Conservation (phyloP, 352 stramenopile species). For the Pythium dissimile region DNA sequence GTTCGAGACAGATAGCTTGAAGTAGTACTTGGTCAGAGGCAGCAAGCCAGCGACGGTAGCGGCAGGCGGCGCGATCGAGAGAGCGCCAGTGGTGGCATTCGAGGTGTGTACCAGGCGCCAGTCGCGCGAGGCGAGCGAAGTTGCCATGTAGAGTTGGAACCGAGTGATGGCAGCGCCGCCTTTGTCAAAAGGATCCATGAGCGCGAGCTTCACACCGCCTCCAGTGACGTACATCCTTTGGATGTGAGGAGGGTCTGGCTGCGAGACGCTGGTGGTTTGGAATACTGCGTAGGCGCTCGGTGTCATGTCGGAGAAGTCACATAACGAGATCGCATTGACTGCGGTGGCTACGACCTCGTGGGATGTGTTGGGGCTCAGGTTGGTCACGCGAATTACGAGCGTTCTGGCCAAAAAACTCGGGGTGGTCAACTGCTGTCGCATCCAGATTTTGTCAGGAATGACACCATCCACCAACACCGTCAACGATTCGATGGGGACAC, state of each 20-base stretch:
- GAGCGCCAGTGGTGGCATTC: not conserved
- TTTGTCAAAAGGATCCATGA: constrained; percentile 46
- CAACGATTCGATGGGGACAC: constrained; percentile 43
- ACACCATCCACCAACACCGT: constrained; percentile 34
- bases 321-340: constrained; percentile 43
- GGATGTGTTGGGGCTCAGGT: constrained; percentile 23
- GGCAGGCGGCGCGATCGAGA: constrained; percentile 11
- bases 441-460: constrained; percentile 7
- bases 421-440: not conserved
- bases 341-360: constrained; percentile 35
- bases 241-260: constrained; percentile 28
- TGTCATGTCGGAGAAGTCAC: constrained; percentile 30
- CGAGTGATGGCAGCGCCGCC: constrained; percentile 34
- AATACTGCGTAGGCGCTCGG: constrained; percentile 22
- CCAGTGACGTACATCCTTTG: constrained; percentile 29
- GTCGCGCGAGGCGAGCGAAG: constrained; percentile 1
- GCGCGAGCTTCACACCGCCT: constrained; percentile 40
- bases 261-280: constrained; percentile 25
- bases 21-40: constrained; percentile 30
- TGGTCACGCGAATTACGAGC: constrained; percentile 25
- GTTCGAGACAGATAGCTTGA: constrained; percentile 44
- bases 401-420: constrained; percentile 30
- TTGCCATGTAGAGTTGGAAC: constrained; percentile 42
- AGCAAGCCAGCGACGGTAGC: constrained; percentile 33
- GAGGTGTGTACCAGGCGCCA: constrained; percentile 38